Evolutionary conservation across 1,284 basidiomycete species (phyloP), one percentile per base, ranked within the genome.

Genomic region (Sanghuangporus weigelae): DNA sequence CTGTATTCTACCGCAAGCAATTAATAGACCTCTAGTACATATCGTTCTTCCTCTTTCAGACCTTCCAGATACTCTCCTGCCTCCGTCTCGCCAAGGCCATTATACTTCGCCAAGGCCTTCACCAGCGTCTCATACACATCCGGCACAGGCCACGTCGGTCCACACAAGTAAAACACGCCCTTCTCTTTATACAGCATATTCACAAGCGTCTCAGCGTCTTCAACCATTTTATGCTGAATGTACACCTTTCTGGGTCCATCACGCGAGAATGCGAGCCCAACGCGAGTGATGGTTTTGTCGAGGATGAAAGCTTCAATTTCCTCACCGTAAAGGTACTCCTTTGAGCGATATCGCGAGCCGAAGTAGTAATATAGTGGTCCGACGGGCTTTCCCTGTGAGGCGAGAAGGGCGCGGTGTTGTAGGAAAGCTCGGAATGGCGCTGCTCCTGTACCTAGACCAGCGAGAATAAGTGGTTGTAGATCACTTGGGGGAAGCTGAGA

Each of bases 361-460:
- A 99, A 99, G 84, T 98, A 99, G 81, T 99, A 98, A 74, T 97
- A 90, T 35, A 94, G 84, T 1, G 95, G 95, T 0, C 96, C 96
- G 63, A 96, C 86, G 62, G 91, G 81, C 70, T 90, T 78, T 57
- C 91, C 90, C 74, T 93, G 87, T 21, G 84, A 76, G 49, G 84
- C 81, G 69, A 96, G 89, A 83, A 84, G 86, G 6, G 94, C 95
- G 66, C 96, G 90, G 74, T 98, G 88, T 76, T 98, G 96, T 67
- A 98, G 86, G 83, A 98, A 99, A 11, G 96, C 96, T 61, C 96
- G 92, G 92, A 99, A 99, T 48, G 96, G 96, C 12, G 96, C 96
- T 5, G 95, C 96, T 66, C 96, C 96, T 1, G 97, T 99, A 63
- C 96, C 97, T 50, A 99, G 88, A 72, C 96, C 96, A 57, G 96